Evolutionary conservation across 75 land plant species (phyloP), one percentile per base, ranked within the genome.

Genomic region (Pinus taeda): DNA sequence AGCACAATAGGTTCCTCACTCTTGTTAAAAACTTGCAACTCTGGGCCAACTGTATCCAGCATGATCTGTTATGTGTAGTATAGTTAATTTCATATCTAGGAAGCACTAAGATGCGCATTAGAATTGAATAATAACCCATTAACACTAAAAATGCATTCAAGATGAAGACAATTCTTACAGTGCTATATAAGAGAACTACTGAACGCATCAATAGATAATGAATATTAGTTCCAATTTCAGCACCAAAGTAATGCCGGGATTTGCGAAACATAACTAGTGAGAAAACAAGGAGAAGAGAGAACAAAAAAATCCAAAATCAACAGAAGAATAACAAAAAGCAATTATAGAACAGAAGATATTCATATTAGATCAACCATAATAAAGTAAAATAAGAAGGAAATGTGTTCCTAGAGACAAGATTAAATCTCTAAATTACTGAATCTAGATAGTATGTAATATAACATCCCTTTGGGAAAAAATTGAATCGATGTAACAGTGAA

Each of bases 41-140:
- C 98, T 14, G 98, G 95, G 45, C 98, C 98, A 56, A 77, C 80
- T n/a, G 93, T 96, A 76, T 96, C 98, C 14, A 96, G 82, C 98
- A 96, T 94, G 57, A 96, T 84, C 97, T 93, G 89, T 69, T 45
- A 42, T 18, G 17, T 42, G 24, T 21, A 42, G 11, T 42, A 69
- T 42, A 39, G 13, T 8, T 37, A 69, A 6, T 42, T 42, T 69
- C 53, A 42, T 69, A 20, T 20, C 8, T 42, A 4, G 53, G 24
- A 2, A 65, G 69, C 18, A 15, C 18, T 36, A 42, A 6, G 36
- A 63, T 29, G 30, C 17, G 3, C 36, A 66, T 37, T 65, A 30
- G 14, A 37, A 66, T 42, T 66, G 42, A 66, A 66, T 65, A 29
- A 66, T 33, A 66, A 6, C 71, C 71, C 45, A 17, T 17, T 33